Evolutionary conservation across 2,329 filamentous ascomycete genomes (phyloP).

Genomic region (Ophiocordyceps camponoti-saundersi): DNA sequence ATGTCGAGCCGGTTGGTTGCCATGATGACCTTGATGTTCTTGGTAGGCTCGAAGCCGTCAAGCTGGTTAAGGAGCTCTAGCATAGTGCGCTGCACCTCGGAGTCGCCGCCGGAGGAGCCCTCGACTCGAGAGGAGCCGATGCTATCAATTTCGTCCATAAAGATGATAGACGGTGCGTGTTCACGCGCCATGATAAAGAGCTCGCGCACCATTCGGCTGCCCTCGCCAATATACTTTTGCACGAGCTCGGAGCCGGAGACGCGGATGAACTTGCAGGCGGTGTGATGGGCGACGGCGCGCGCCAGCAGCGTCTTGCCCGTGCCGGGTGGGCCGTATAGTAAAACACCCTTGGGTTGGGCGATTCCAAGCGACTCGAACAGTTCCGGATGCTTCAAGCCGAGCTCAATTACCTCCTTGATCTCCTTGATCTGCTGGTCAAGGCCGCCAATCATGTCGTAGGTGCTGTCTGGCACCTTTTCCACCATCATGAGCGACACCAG

Average conservation of each 20-base stretch:
- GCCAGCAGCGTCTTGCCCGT: conserved; percentile 94
- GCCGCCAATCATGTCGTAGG: conserved; percentile 99
- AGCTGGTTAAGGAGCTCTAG: conserved; percentile 95
- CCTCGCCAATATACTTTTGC: conserved; percentile 98
- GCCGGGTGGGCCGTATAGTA: conserved; percentile 90
- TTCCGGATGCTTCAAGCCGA: conserved; percentile 94
- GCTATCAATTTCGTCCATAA: conserved; percentile 99
- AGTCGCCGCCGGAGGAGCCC: conserved; percentile 86
- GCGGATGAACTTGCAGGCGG: conserved; percentile 97
- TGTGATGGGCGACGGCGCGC: conserved; percentile 92
- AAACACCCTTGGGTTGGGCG: conserved; percentile 91
- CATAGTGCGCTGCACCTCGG: conserved; percentile 97
- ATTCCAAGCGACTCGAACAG: conserved; percentile 98
- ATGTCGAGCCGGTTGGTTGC: conserved; percentile 97
- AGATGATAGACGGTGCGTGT: conserved; percentile 96
- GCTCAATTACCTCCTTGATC: conserved; percentile 99
- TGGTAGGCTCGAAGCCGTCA: conserved; percentile 95
- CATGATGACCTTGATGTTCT: conserved; percentile 99
- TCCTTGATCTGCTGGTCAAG: conserved; percentile 99
- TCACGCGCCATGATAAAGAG: conserved; percentile 98
- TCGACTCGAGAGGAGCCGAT: conserved; percentile 96
- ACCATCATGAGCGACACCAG: conserved; percentile 99
- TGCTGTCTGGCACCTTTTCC: conserved; percentile 98
- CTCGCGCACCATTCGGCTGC: conserved; percentile 94
- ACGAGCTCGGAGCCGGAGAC: conserved; percentile 93